Base-by-base conservation (phyloP, 2,329 filamentous ascomycete species). In the Clathrospora elynae region DNA sequence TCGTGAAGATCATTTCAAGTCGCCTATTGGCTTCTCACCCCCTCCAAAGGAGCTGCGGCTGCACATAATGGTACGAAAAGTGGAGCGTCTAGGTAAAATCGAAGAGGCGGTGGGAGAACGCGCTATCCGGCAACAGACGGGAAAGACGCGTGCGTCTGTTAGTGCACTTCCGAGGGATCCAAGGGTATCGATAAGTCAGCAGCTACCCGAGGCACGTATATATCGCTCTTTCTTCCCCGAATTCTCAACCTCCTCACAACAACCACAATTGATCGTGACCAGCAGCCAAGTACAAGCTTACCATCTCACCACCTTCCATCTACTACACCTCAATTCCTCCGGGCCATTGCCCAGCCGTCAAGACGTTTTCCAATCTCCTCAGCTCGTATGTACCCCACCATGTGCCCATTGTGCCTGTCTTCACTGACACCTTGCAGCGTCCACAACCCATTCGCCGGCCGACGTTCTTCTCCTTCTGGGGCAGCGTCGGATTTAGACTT, bases 311-410 rank as follows among this genome's bases (percentile, higher is more conserved):
- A 30, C 43, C 32, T 34, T 32, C 22, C 41, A 53, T 48, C 42
- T 32, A 43, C 30, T 45, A 43, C 46, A 57, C 46, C 45, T 24
- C 30, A 36, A 48, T 26, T 39, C 46, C 42, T 71, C 62, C 56
- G 69, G 70, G 70, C 70, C 68, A 72, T 67, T 67, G 69, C 67
- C 71, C 70, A 71, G 80, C 78, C 85, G 86, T 82, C 89, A 96
- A 88, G 78, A 96, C 90, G 91, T 96, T 96, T 86, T 92, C 90
- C 81, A 96, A 95, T 78, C 87, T 95, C 66, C 86, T 96, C 64
- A 93, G 93, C 83, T 96, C 90, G 91, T 96, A 82, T 73, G 90
- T 77, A 47, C 52, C 48, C 54, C 51, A 45, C 55, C 43, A 46
- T 35, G 20, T 29, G 35, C 24, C 35, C 5, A 19, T 39, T 40